Percentiles rank a stretch among this genome's conserved stretches.
These are phyloP conservation scores for Agapanthus africanus DNA, from an alignment of 106 monocot genomes.

Conservation along the genomic window DNA sequence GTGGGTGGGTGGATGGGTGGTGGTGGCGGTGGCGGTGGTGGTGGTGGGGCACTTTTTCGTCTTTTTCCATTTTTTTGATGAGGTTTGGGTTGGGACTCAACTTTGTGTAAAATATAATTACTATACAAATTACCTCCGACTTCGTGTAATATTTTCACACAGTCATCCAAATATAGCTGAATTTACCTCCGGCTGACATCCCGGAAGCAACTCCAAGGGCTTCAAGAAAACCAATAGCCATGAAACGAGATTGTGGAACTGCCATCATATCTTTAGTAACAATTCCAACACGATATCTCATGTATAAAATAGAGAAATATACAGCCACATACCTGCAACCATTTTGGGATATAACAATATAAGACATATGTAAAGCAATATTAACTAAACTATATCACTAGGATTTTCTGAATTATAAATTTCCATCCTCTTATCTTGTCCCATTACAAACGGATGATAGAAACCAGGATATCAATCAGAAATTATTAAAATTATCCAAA, in stretches of 20 bases:
- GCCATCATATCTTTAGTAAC: slow-evolving; percentile 79
- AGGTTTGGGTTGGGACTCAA: too few relatives aligned
- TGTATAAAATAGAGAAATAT: slow-evolving; percentile 70
- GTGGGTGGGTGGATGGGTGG: not conserved
- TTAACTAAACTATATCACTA: not conserved
- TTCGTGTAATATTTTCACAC: not conserved
- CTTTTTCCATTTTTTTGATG: too few relatives aligned
- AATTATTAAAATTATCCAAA: not conserved
- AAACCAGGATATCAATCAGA: not conserved
- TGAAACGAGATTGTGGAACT: slow-evolving; percentile 75
- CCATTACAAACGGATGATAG: not conserved
- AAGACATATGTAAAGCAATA: not conserved
- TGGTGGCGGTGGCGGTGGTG: too few relatives aligned
- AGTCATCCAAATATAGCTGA: not conserved
- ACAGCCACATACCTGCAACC: slow-evolving; percentile 76
- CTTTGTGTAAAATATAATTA: too few relatives aligned
- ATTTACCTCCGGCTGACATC: slow-evolving; percentile 92
- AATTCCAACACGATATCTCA: slow-evolving; percentile 60
- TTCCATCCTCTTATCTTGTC: not conserved
- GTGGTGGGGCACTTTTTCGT: too few relatives aligned
- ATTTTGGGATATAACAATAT: not conserved
- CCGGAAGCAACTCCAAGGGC: slow-evolving; percentile 89
- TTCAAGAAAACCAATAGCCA: slow-evolving; percentile 76
- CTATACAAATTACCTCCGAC: too few relatives aligned
- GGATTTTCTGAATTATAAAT: not conserved